Base-by-base conservation (phyloP, 1,284 basidiomycete species). In the Gomphus bonarii region DNA sequence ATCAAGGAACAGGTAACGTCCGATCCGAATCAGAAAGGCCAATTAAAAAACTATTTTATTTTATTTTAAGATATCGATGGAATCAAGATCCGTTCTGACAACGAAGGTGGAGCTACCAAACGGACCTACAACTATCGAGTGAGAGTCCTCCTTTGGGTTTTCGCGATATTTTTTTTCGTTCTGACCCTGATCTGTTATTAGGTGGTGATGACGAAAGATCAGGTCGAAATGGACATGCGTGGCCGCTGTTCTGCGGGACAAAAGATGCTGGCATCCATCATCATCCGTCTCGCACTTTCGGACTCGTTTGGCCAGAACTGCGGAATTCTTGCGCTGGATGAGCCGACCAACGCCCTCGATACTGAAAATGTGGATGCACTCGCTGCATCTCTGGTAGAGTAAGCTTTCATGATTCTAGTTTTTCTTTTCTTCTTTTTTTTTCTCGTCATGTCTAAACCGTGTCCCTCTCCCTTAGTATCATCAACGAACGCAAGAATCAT, bases 211-310 rank as follows among this genome's bases (percentile, higher is more conserved):
- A 90, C 89, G 60, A 99, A 98, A 74, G 95, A 98, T 68, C 88
- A 93, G 65, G 94, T 97, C 1, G 95, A 99, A 72, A 95, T 99
- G 85, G 95, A 99, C 69, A 99, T 99, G 95, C 86, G 95, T 59
- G 97, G 97, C 30, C 84, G 97, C 60, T 99, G 97, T 71, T 95
- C 91, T 20, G 97, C 97, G 0, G 97, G 97, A 0, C 97, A 99
- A 71, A 99, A 99, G 73, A 97, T 98, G 77, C 75, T 99, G 58
- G 97, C 97, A 30, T 97, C 92, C n/a, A 98, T 99, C 70, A 94
- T 99, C 68, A 99, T 99, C 65, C 84, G 97, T 1, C 81, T 99
- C n/a, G 97, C 95, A 0, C 78, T 99, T 25, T 95, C 95, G 9
- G 97, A 99, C 69, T 95, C 92, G 3, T 99, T 99, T 65, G 92